Conservation (phyloP, 176 grass and related monocot species). For the Zizania latifolia region DNA sequence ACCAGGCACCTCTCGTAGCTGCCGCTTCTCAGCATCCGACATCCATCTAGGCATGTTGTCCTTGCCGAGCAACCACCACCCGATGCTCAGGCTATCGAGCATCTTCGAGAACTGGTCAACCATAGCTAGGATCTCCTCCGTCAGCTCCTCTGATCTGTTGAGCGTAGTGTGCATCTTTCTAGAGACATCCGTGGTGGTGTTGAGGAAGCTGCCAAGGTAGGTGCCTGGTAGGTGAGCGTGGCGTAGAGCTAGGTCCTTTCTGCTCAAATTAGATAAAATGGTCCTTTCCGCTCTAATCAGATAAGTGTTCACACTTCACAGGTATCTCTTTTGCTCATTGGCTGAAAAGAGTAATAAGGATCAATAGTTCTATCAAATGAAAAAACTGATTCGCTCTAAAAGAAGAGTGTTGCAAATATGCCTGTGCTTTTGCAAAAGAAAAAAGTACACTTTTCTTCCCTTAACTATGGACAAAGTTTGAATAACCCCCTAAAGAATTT, state of each 20-base stretch:
- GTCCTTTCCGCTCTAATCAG: too few relatives aligned
- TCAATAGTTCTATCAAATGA: too few relatives aligned
- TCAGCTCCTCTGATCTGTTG: constrained; percentile 64
- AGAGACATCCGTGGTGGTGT: constrained; percentile 52
- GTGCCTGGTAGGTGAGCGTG: constrained; percentile 74
- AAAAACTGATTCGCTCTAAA: too few relatives aligned
- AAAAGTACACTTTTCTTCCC: too few relatives aligned
- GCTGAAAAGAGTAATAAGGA: too few relatives aligned
- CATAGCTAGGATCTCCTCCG: constrained; percentile 62
- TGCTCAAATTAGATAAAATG: too few relatives aligned
- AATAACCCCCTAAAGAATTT: too few relatives aligned
- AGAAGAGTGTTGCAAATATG: too few relatives aligned
- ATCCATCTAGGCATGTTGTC: constrained; percentile 30
- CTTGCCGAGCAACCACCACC: constrained; percentile 31
- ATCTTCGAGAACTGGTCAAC: constrained; percentile 49
- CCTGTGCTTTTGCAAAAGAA: too few relatives aligned
- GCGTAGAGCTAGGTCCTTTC: constrained; percentile 74
- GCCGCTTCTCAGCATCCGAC: neutral
- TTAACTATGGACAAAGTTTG: too few relatives aligned
- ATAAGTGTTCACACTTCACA: too few relatives aligned
- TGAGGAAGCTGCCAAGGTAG: constrained; percentile 64
- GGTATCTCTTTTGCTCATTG: too few relatives aligned
- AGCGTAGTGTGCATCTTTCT: constrained; percentile 56
- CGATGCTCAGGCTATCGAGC: constrained; percentile 33
- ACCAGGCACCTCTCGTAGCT: constrained; percentile 6